Percentiles rank a stretch among this genome's conserved stretches.
These are phyloP conservation scores for Suzukiozyma palmioleophila DNA, from an alignment of 1,139 yeast species.

Conservation along the genomic window DNA sequence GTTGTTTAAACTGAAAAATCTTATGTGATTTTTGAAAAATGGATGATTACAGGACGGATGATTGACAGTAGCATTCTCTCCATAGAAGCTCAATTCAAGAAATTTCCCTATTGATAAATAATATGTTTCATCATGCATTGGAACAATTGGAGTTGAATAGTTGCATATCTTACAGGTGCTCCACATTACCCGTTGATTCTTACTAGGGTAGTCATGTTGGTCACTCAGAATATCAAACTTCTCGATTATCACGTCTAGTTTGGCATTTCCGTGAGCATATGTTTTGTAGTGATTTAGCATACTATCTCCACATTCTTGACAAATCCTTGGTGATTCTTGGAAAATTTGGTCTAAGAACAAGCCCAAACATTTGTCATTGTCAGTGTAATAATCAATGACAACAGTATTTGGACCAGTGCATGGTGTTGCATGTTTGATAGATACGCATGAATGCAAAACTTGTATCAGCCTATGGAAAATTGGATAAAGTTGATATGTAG, in stretches of 20 bases:
- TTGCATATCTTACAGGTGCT: conserved; percentile 82
- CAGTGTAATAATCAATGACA: conserved; percentile 84
- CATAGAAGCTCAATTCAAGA: conserved; percentile 82
- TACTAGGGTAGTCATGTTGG: conserved; percentile 48
- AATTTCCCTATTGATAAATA: conserved; percentile 91
- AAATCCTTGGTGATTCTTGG: conserved; percentile 58
- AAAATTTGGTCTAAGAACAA: conserved; percentile 81
- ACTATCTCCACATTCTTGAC: conserved; percentile 78
- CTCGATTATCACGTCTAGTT: conserved; percentile 74
- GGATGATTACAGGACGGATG: conserved; percentile 61
- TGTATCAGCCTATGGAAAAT: conserved; percentile 70
- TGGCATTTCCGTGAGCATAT: conserved; percentile 86
- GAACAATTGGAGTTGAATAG: conserved; percentile 69
- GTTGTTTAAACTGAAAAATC: conserved; percentile 82
- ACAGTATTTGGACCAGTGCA: conserved; percentile 87
- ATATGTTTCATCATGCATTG: conserved; percentile 89
- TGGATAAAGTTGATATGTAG: conserved; percentile 44
- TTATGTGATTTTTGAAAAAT: conserved; percentile 71
- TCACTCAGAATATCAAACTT: conserved; percentile 50
- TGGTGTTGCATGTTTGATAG: conserved; percentile 82
- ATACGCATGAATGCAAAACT: conserved; percentile 76
- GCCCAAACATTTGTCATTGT: conserved; percentile 86
- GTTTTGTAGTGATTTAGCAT: conserved; percentile 75
- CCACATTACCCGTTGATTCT: conserved; percentile 73
- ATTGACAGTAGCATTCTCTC: conserved; percentile 38